phyloP scores from a whole-genome alignment of 768 basidiomycete genomes.

The Arthromyces matolae region DNA sequence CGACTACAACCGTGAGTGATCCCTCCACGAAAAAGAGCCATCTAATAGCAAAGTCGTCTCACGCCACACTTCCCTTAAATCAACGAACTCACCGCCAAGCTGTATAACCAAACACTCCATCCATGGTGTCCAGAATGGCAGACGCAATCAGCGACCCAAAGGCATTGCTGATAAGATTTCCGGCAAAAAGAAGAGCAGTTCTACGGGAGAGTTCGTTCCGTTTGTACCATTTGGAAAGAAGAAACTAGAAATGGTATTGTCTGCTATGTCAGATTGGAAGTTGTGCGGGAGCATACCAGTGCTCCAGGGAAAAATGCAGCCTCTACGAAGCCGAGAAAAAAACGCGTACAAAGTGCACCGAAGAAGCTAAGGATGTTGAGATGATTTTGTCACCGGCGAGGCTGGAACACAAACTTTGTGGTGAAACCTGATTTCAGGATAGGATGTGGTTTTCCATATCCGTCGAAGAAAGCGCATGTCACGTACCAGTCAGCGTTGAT shows the following conservation, averaged over 20 bases:
- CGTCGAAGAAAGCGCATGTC: not conserved
- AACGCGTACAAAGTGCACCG: constrained; percentile 67
- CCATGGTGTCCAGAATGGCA: constrained; percentile 72
- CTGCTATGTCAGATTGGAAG: not conserved
- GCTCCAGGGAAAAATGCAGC: constrained; percentile 74
- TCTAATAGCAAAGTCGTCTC: constrained; percentile 27
- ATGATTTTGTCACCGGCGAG: not conserved
- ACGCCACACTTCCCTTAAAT: too few species aligned
- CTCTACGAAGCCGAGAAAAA: constrained; percentile 70
- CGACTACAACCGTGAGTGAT: constrained; percentile 52
- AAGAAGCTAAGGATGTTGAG: constrained; percentile 46
- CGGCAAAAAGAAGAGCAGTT: constrained; percentile 69
- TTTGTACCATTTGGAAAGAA: constrained; percentile 78
- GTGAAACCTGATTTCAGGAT: constrained; percentile 31
- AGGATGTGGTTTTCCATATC: too few species aligned
- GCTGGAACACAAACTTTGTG: constrained; percentile 27
- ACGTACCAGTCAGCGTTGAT: constrained; percentile 51
- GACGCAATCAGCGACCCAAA: constrained; percentile 83
- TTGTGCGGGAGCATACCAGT: constrained; percentile 27
- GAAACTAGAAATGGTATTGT: constrained; percentile 33
- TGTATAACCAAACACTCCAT: constrained; percentile 67
- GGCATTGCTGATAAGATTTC: constrained; percentile 80
- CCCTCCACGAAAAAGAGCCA: constrained; percentile 83
- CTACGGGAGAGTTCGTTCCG: constrained; percentile 70
- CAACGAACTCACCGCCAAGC: constrained; percentile 76